Evolutionary conservation across 257 asterid species (phyloP).

Genomic region (Solanum chmielewskii): DNA sequence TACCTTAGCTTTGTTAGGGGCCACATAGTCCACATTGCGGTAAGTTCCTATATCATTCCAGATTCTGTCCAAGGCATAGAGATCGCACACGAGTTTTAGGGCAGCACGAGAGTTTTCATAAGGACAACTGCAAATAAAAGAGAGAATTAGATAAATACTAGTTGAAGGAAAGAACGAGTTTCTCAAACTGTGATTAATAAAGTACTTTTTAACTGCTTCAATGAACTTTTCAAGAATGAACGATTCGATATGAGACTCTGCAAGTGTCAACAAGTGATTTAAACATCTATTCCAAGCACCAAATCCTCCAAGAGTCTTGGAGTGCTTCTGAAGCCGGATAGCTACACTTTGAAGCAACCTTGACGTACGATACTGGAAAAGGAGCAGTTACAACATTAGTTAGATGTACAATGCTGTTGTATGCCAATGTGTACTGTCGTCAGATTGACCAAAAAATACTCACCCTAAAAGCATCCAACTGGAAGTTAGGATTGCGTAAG

Average conservation of each 20-base stretch:
- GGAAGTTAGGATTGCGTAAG: constrained; percentile 83
- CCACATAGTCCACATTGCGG: constrained; percentile 92
- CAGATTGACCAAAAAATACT: constrained; percentile 4
- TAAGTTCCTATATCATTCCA: constrained; percentile 98
- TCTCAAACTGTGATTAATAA: background rate
- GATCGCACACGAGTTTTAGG: constrained; percentile 82
- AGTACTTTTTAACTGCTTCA: constrained; percentile 67
- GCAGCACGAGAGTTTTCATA: constrained; percentile 62
- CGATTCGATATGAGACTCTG: constrained; percentile 90
- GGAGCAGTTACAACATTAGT: background rate
- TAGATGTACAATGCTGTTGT: background rate
- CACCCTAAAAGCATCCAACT: constrained; percentile 93
- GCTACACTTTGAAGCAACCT: constrained; percentile 87
- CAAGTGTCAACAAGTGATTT: constrained; percentile 90
- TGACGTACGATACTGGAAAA: constrained; percentile 86
- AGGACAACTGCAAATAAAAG: constrained; percentile 52
- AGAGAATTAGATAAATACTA: background rate
- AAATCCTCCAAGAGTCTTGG: constrained; percentile 78
- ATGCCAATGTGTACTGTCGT: background rate
- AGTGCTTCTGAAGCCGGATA: constrained; percentile 76
- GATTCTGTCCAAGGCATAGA: constrained; percentile 87
- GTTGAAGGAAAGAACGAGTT: background rate
- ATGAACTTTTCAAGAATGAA: constrained; percentile 79
- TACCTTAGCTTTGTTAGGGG: constrained; percentile 99
- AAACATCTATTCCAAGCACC: constrained; percentile 99